Percentiles rank a stretch among this genome's conserved stretches.
Conservation (phyloP, 305 asterid genomes). For the Fraxinus angustifolia region DNA sequence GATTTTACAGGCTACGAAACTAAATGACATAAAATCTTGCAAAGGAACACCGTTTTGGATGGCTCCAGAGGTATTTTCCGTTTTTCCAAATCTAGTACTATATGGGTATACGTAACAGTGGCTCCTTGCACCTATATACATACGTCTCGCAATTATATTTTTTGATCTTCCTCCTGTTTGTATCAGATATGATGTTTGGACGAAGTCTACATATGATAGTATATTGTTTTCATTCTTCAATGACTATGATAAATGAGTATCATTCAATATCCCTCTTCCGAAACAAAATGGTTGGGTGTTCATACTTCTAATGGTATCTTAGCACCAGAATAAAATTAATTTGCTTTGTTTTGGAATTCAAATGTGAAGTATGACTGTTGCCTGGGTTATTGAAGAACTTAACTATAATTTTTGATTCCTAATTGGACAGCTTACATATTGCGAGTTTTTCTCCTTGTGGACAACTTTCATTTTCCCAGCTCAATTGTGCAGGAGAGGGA, state of each 20-base stretch:
- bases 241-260: neutral
- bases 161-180: neutral
- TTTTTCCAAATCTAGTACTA: constrained; percentile 1
- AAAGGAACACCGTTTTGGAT: constrained; percentile 97
- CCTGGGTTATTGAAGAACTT: neutral
- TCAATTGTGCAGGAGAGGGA: neutral
- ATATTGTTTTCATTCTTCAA: neutral
- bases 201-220: neutral
- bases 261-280: neutral
- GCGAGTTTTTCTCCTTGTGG: neutral
- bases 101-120: neutral
- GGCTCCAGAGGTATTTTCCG: constrained; percentile 90
- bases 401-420: neutral
- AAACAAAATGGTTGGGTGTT: neutral
- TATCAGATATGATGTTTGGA: neutral
- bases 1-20: constrained; percentile 62
- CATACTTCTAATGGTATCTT: neutral
- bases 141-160: neutral
- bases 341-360: neutral
- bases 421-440: neutral
- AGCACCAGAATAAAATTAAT: neutral
- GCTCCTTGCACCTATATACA: neutral
- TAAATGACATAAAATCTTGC: constrained; percentile 89
- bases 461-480: neutral
- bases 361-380: neutral